Evolutionary conservation across 768 basidiomycete genomes (phyloP), one percentile per base, ranked within the genome.

Genomic region (Lactarius trivialis): DNA sequence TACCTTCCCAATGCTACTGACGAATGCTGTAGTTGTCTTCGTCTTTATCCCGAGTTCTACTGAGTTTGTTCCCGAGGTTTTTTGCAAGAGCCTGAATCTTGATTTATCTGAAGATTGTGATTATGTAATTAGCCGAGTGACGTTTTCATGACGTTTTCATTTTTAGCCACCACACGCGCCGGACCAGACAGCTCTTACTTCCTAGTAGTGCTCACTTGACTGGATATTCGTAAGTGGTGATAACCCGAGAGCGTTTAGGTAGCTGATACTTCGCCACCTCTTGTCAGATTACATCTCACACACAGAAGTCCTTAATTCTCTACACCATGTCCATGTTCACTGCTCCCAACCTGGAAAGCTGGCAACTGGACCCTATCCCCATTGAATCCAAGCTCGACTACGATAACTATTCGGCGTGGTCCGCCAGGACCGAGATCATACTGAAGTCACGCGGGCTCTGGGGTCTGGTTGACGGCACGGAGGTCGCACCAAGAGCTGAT

Each of bases 321-420:
- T 51, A 4, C 55, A 56, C 7, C 11, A 62, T 57, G 51, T 32
- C 11, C 11, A 62, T 57, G 51, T 32, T 7, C 5, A 28, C 5
- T 26, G 1, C 28, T 7, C 28, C 32, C 2, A 11, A 28, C 36
- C 37, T 63, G 36, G 61, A 63, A 36, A 54, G 56, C 54, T 63
- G 61, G 61, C 61, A 63, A 24, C 57, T 58, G 21, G 61, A 64
- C 15, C 61, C 64, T 11, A 63, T 65, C 45, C 45, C 52, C n/a
- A 28, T 65, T 30, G 61, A 65, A 33, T 34, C 64, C 45, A 65
- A 65, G 26, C 64, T 65, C 48, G 61, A 64, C 6, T 55, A 65
- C 19, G 56, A 57, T 56, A 65, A 58, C 57, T 65, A 33, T 49
- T 41, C 61, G 15, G 17, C 55, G 12, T 65, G 64, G 64, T 50